Evolutionary conservation across 495 filamentous ascomycete genomes (phyloP).

Genomic region (Aspergillus bertholletiae): DNA sequence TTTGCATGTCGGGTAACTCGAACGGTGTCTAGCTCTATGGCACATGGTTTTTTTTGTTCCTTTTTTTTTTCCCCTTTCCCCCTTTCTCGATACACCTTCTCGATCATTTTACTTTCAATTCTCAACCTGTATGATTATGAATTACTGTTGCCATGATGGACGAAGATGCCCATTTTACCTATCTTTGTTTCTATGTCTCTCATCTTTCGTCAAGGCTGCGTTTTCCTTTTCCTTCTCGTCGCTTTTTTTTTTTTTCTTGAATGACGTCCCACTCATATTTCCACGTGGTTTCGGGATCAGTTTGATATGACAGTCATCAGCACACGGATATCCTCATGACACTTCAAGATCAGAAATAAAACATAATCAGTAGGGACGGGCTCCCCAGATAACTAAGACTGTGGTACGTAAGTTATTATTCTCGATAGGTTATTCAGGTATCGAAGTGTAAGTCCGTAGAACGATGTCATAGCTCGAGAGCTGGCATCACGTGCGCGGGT

Average conservation of each 20-base stretch:
- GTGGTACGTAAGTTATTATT: too few species aligned
- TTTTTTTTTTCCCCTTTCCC: too few species aligned
- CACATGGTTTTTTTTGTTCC: not conserved
- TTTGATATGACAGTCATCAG: not conserved
- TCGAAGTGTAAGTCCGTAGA: not conserved
- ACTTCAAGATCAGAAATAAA: not conserved
- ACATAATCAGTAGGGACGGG: not conserved
- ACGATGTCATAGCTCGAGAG: not conserved
- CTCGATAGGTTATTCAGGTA: too few species aligned
- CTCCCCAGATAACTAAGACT: too few species aligned
- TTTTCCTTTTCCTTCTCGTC: too few species aligned
- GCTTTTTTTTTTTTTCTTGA: not conserved
- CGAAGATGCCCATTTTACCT: not conserved
- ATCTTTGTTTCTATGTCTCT: too few species aligned
- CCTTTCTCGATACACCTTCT: not conserved
- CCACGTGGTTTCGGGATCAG: not conserved
- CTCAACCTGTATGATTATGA: constrained; percentile 12
- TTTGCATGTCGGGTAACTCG: not conserved
- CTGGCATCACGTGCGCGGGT: not conserved
- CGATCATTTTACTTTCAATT: not conserved
- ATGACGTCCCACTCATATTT: not conserved
- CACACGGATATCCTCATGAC: not conserved
- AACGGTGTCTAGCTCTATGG: not conserved
- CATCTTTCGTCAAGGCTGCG: too few species aligned
- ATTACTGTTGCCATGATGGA: constrained; percentile 3